Evolutionary conservation across 345 rosid genomes (phyloP).

Genomic region (Eucalyptus cloeziana): DNA sequence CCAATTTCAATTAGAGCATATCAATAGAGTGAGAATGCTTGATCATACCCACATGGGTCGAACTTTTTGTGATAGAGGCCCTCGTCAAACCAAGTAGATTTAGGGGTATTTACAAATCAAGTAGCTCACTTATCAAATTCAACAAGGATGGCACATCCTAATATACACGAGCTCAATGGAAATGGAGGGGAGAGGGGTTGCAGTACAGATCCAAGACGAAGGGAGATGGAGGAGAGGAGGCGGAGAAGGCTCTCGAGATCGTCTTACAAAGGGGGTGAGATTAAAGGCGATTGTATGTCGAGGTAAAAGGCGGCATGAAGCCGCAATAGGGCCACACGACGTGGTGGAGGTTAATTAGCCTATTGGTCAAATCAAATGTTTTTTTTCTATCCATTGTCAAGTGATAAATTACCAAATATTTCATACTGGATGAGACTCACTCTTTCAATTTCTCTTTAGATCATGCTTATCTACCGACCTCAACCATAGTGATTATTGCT

Average conservation of each 20-base stretch:
- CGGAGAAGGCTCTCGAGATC: neutral
- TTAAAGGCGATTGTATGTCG: neutral
- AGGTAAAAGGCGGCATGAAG: neutral
- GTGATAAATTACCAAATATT: neutral
- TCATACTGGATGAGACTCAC: fast-evolving
- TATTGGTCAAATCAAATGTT: neutral
- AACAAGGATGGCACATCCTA: too few relatives aligned
- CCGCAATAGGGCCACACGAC: neutral
- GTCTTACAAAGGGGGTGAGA: neutral
- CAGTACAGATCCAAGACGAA: too few relatives aligned
- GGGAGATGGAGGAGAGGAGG: neutral
- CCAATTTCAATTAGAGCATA: too few relatives aligned
- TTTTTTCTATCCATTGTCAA: neutral
- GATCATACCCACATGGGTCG: too few relatives aligned
- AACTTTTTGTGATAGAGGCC: too few relatives aligned
- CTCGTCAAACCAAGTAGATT: too few relatives aligned
- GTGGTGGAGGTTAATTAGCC: neutral
- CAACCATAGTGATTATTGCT: neutral
- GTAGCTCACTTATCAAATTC: too few relatives aligned
- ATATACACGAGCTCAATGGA: too few relatives aligned
- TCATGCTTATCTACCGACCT: neutral
- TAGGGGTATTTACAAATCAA: too few relatives aligned
- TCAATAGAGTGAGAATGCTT: too few relatives aligned
- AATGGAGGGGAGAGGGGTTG: too few relatives aligned
- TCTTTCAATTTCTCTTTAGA: neutral